Evolutionary conservation across 2,329 filamentous ascomycete species (phyloP), one percentile per base, ranked within the genome.

Genomic region (Teratosphaeria pseudoeucalypti): DNA sequence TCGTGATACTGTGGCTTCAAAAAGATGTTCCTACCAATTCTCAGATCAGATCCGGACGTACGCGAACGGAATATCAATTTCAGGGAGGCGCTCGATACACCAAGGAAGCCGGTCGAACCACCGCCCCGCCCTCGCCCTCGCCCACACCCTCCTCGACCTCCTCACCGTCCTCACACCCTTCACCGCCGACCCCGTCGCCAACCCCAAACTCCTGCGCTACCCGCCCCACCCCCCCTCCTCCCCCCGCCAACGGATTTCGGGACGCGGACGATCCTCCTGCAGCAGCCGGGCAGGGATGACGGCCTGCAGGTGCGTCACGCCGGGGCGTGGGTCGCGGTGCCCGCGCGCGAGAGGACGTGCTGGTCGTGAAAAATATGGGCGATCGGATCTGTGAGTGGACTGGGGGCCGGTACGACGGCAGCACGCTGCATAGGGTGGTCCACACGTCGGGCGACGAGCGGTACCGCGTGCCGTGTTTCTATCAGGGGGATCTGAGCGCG

Each of bases 321-420:
- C n/a, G n/a, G n/a, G n/a, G n/a, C n/a, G n/a, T n/a, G n/a, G n/a
- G n/a, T n/a, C n/a, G n/a, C n/a, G n/a, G n/a, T n/a, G n/a, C n/a
- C n/a, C n/a, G n/a, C n/a, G n/a, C n/a, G n/a, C n/a, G n/a, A n/a
- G n/a, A n/a, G n/a, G n/a, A n/a, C n/a, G n/a, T n/a, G n/a, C n/a
- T n/a, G n/a, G 76, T 80, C 2, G 76, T 80, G 6, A 80, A 80
- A n/a, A n/a, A n/a, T 62, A 76, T 80, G 54, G 78, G 78, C 11
- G 78, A 80, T 62, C 76, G 79, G 74, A 73, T 80, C 61, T 73
- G 78, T 68, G 66, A 74, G 52, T 77, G 75, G 75, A 77, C 77
- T 16, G 74, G 75, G 56, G 77, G 75, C 34, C 29, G 72, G 53
- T 78, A 75, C 70, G 73, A 73, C 61, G 23, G 23, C 23, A 73